Conservation (phyloP, 306 rosid genomes). For the Lablab purpureus region DNA sequence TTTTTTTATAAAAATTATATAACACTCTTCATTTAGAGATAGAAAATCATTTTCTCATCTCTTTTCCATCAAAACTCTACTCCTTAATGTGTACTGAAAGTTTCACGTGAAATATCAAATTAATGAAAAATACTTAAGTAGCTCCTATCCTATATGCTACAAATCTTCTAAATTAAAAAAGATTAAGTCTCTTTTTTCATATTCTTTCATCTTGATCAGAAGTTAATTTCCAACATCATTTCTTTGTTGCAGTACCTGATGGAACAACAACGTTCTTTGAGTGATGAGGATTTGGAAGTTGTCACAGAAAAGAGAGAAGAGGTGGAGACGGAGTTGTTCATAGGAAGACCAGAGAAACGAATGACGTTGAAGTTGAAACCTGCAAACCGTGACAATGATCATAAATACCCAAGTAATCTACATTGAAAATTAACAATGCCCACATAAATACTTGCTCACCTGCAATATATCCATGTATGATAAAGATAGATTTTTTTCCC, state of each 20-base stretch:
- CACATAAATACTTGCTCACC: background rate
- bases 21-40: background rate
- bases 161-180: background rate
- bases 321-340: conserved; percentile 83
- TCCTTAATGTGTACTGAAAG: background rate
- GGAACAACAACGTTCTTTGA: conserved; percentile 24
- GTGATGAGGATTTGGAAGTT: conserved; percentile 19
- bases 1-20: background rate
- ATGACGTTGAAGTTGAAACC: conserved; percentile 29
- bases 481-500: no score
- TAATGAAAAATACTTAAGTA: conserved; percentile 1
- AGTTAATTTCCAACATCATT: conserved; percentile 2
- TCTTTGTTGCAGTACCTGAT: conserved; percentile 53
- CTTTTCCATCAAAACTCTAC: background rate
- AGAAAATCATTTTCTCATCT: background rate
- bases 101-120: background rate
- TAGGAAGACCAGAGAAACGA: conserved; percentile 67
- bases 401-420: background rate
- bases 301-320: conserved; percentile 38
- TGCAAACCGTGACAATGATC: background rate
- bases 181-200: background rate
- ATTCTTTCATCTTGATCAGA: background rate
- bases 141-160: background rate
- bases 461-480: background rate
- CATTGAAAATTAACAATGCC: background rate